A percentile compares a stretch with the other conserved stretches of the same genome.
Evolutionary conservation across 192 early-diverging fungal genomes (phyloP).

Genomic region (Helicostylum pulchrum): DNA sequence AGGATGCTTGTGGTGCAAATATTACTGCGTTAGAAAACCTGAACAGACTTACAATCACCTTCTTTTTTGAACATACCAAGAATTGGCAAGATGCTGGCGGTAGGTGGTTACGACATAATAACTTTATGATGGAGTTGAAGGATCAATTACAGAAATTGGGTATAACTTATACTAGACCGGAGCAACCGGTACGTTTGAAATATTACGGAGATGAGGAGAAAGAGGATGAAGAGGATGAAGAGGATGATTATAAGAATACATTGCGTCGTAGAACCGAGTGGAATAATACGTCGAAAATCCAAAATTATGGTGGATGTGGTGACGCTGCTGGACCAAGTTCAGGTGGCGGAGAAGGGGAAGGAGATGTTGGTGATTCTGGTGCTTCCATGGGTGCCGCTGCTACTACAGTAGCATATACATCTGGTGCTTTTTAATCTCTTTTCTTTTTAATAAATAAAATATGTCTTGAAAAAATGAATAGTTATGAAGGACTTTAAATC

Average conservation of each 20-base stretch:
- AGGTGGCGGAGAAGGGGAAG: background rate
- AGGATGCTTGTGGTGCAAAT: constrained; percentile 46
- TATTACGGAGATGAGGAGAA: constrained; percentile 13
- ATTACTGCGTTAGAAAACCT: constrained; percentile 57
- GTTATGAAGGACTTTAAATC: too few relatives aligned
- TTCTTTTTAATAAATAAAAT: too few relatives aligned
- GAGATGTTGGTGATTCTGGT: background rate
- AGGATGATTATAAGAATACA: too few relatives aligned
- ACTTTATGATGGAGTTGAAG: constrained; percentile 63
- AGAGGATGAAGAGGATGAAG: constrained; percentile 12
- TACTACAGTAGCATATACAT: background rate
- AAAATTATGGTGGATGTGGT: background rate
- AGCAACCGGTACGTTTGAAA: constrained; percentile 12
- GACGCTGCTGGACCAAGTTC: background rate
- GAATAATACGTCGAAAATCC: background rate
- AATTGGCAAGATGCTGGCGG: constrained; percentile 81
- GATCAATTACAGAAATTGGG: constrained; percentile 58
- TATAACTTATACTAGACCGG: constrained; percentile 49
- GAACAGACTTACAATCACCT: constrained; percentile 59
- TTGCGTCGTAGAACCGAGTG: background rate
- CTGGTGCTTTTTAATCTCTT: too few relatives aligned
- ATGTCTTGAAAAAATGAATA: too few relatives aligned
- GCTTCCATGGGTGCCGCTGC: constrained; percentile 17
- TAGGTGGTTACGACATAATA: constrained; percentile 58
- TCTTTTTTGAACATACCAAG: constrained; percentile 71